Base-by-base conservation (phyloP, 441 rosid species). In the Dalechampia spathulata region DNA sequence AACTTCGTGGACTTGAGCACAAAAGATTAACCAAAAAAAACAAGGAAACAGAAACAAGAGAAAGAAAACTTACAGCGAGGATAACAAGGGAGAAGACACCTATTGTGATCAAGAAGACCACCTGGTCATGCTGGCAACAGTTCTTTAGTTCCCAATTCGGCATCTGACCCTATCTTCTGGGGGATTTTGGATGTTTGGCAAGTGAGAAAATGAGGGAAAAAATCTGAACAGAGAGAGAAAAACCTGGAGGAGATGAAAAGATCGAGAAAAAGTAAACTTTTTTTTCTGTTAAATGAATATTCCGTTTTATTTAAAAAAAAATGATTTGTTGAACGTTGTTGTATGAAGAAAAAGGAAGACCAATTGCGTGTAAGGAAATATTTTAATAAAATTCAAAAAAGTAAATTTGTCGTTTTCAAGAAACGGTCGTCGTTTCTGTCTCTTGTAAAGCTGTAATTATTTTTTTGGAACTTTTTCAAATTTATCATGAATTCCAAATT, bases 61-160 rank as follows among this genome's bases (percentile, higher is more conserved):
- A 30, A 30, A 30, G 34, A 30, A 30, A 30, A 16, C 32, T 17
- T 70, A 86, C 97, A 74, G 76, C 66, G 63, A 90, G 80, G 49
- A 90, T 87, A 58, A 77, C 93, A 51, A 90, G 73, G 55, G 87
- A 86, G 85, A 74, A 90, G 73, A 85, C 80, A 17, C 83, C 97
- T 52, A 81, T 74, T 37, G 82, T 78, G 47, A 74, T 67, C 15
- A 90, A 52, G 67, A 78, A 90, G 47, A 65, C 20, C 59, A 63
- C 70, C 63, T 90, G 97, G 62, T 83, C 79, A 27, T 73, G 74
- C 63, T 80, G 64, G 72, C 97, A 85, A 66, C 97, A 90, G 58
- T 68, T 62, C 47, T 65, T 80, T 34, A 83, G 87, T 74, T 80
- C 96, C 97, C 96, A 87, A 59, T 82, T 76, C 23, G 87, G 78